Evolutionary conservation across 2,329 filamentous ascomycete species (phyloP).

Genomic region (Monosporascus cannonballus): DNA sequence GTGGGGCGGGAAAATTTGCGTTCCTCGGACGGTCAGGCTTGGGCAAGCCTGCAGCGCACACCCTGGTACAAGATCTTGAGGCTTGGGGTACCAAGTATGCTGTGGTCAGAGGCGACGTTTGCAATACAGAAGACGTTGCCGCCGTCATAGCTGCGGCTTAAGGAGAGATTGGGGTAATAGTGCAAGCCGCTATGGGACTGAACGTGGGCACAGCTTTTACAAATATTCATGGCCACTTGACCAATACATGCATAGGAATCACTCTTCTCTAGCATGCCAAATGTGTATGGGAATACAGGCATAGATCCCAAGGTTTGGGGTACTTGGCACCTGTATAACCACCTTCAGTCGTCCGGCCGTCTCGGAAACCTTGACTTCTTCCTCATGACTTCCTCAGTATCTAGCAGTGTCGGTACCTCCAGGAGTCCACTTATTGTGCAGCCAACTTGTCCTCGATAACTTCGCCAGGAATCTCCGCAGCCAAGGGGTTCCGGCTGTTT

Average conservation of each 20-base stretch:
- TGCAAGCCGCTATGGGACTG: neutral
- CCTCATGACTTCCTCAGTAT: constrained; percentile 5
- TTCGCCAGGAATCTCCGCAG: constrained; percentile 23
- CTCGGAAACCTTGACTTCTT: neutral
- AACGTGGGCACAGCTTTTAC: neutral
- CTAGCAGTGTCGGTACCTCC: constrained; percentile 23
- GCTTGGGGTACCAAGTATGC: constrained; percentile 15
- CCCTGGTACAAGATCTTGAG: neutral
- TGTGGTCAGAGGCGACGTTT: neutral
- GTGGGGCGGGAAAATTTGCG: neutral
- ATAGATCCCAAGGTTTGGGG: neutral
- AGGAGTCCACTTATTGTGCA: constrained; percentile 27
- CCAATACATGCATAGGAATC: neutral
- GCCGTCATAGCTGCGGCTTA: neutral
- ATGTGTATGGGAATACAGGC: neutral
- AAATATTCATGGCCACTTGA: neutral
- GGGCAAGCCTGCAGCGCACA: neutral
- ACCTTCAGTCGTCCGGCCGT: neutral
- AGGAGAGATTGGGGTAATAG: neutral
- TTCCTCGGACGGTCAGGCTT: neutral
- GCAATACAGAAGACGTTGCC: neutral
- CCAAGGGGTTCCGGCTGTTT: constrained; percentile 20
- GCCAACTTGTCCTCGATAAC: constrained; percentile 27
- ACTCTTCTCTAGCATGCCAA: neutral
- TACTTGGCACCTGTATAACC: neutral